Percentiles rank a stretch among this genome's conserved stretches.
Conservation (phyloP, 805 yeast species). For the Pichia phayaonensis region DNA sequence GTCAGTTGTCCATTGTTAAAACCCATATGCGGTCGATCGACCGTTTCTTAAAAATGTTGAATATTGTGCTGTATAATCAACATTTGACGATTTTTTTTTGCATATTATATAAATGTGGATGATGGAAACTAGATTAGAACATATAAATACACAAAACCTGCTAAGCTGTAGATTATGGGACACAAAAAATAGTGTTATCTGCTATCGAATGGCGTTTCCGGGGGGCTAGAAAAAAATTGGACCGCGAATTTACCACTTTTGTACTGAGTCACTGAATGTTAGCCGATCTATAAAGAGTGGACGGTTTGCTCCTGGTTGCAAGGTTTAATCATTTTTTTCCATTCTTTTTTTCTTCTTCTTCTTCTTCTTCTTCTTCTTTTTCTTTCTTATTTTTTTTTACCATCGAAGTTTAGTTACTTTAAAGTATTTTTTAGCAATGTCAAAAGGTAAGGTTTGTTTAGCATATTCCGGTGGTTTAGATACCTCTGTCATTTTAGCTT, state of each 20-base stretch:
- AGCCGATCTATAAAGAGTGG: neutral
- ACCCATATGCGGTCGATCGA: neutral
- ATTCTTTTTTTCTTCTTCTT: slow-evolving; percentile 2
- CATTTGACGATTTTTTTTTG: too few species aligned
- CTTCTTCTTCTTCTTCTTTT: neutral
- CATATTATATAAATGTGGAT: too few species aligned
- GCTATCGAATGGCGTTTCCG: neutral
- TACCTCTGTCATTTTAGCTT: slow-evolving; percentile 94
- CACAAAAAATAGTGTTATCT: too few species aligned
- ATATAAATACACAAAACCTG: too few species aligned
- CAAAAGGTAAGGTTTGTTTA: slow-evolving; percentile 97
- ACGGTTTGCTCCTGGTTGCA: neutral
- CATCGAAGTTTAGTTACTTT: neutral
- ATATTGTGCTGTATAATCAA: too few species aligned
- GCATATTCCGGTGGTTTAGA: slow-evolving; percentile 99
- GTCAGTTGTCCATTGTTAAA: neutral
- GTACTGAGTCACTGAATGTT: neutral
- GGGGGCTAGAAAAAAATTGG: neutral
- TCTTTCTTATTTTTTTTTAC: neutral
- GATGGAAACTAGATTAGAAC: too few species aligned
- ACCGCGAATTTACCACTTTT: neutral
- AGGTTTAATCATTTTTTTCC: neutral
- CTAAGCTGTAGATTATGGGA: too few species aligned
- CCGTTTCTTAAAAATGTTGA: neutral
- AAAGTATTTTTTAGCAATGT: slow-evolving; percentile 45